Evolutionary conservation across 306 rosid species (phyloP).

Genomic region (Clitoria ternatea): DNA sequence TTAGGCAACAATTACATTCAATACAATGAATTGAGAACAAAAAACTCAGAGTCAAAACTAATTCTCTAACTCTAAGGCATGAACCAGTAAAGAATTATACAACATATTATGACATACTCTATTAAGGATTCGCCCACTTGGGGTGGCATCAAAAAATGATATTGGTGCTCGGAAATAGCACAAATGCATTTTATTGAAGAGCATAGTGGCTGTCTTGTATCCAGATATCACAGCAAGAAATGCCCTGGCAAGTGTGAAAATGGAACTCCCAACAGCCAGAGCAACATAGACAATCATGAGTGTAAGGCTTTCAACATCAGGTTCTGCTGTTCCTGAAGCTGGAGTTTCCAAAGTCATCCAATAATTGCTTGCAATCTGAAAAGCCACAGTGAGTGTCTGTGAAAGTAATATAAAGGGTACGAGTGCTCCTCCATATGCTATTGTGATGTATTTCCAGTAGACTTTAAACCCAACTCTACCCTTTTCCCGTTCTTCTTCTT

Average conservation of each 20-base stretch:
- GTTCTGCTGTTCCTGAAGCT: constrained; percentile 42
- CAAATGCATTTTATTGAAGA: constrained; percentile 68
- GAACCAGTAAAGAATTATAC: background rate
- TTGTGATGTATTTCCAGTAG: constrained; percentile 66
- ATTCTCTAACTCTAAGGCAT: background rate
- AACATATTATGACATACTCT: constrained; percentile 32
- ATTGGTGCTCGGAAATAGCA: constrained; percentile 77
- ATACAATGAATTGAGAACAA: background rate
- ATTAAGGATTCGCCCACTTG: constrained; percentile 52
- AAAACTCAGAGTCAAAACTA: background rate
- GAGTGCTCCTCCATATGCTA: constrained; percentile 77
- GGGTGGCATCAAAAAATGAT: constrained; percentile 80
- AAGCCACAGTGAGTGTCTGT: constrained; percentile 42
- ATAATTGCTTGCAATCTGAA: constrained; percentile 72
- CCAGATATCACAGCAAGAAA: constrained; percentile 41
- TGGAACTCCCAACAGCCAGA: constrained; percentile 59
- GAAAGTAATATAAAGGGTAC: constrained; percentile 65
- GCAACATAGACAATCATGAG: constrained; percentile 58
- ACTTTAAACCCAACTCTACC: constrained; percentile 66
- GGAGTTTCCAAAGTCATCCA: constrained; percentile 93
- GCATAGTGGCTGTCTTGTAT: constrained; percentile 62
- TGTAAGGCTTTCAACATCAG: constrained; percentile 36
- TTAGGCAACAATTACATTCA: background rate
- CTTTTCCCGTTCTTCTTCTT: constrained; percentile 87
- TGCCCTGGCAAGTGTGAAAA: constrained; percentile 44